Percentiles rank a stretch among this genome's conserved stretches.
Conservation (phyloP, 1,284 basidiomycete species). For the Abortiporus biennis region DNA sequence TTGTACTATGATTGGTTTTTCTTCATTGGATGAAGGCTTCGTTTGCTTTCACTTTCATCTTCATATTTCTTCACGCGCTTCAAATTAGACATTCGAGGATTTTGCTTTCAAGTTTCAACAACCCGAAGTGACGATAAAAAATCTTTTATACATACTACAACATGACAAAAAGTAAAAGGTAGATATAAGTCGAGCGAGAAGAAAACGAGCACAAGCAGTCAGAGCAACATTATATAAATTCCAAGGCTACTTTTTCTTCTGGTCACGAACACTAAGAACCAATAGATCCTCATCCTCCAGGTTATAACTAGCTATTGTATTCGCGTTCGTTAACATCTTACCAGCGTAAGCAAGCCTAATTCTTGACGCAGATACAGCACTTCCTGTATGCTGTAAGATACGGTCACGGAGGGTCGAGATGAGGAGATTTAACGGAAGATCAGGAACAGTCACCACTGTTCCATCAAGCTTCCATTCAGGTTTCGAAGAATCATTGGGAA, state of each 20-base stretch:
- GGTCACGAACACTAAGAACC: conserved; percentile 69
- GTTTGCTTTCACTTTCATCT: no score
- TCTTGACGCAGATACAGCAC: conserved; percentile 68
- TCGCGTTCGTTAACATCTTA: conserved; percentile 82
- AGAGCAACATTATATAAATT: neutral
- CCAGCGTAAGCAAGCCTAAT: conserved; percentile 74
- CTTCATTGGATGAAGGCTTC: no score
- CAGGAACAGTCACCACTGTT: conserved; percentile 64
- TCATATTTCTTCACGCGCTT: no score
- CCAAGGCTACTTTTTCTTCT: conserved; percentile 70
- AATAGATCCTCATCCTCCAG: conserved; percentile 84
- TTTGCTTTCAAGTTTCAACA: no score
- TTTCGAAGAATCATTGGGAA: conserved; percentile 75
- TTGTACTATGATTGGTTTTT: neutral
- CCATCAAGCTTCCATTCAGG: conserved; percentile 93
- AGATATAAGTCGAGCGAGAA: neutral
- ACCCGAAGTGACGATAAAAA: neutral
- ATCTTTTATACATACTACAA: neutral
- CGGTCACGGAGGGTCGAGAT: conserved; percentile 86
- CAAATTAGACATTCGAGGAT: no score
- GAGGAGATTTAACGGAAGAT: conserved; percentile 75
- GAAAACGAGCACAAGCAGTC: neutral
- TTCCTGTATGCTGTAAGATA: conserved; percentile 72
- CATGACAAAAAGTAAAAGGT: neutral
- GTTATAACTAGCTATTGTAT: conserved; percentile 82